Evolutionary conservation across 1,139 yeast species (phyloP), one percentile per base, ranked within the genome.

Genomic region (Pichia norvegensis): DNA sequence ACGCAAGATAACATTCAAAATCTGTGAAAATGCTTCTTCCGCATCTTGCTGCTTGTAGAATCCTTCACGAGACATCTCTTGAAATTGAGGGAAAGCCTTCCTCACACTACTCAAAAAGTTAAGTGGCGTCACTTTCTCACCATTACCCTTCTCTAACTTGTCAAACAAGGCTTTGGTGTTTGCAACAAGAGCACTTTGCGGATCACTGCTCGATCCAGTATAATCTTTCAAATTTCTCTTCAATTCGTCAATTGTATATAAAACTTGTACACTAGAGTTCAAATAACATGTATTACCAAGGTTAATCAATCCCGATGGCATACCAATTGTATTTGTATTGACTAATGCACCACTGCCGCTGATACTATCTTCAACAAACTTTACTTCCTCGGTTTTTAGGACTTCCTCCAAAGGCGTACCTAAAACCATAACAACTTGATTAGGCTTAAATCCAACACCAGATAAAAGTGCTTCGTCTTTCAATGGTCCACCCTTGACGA

Each of bases 271-370:
- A 2, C 96, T 80, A 1, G 97, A 81, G 63, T 92, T 92, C 66
- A 92, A 74, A 65, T 92, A 92, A 65, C 98, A 94, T 2, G 98
- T 92, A 61, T 94, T 92, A 21, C 98, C 98, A 61, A 88, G 69
- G 62, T 92, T 92, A 48, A 76, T 74, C 51, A 92, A 72, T 0
- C 99, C 99, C 36, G 85, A 74, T 3, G 98, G 98, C 22, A 76
- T 73, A 41, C 52, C 48, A 40, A 66, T 60, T 10, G 43, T 45
- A 37, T 46, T 50, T 35, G 44, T 31, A 41, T 68, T 61, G 7
- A 48, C 36, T 6, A 70, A 65, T 5, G 8, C 33, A 36, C 36
- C 38, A 46, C 64, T 67, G n/a, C 46, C 46, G 37, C 67, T 65
- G 49, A 73, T 75, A 55, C 81, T 65, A 59, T 86, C 96, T 63